Evolutionary conservation across 2,329 filamentous ascomycete species (phyloP).

Genomic region (Aureobasidium lini): DNA sequence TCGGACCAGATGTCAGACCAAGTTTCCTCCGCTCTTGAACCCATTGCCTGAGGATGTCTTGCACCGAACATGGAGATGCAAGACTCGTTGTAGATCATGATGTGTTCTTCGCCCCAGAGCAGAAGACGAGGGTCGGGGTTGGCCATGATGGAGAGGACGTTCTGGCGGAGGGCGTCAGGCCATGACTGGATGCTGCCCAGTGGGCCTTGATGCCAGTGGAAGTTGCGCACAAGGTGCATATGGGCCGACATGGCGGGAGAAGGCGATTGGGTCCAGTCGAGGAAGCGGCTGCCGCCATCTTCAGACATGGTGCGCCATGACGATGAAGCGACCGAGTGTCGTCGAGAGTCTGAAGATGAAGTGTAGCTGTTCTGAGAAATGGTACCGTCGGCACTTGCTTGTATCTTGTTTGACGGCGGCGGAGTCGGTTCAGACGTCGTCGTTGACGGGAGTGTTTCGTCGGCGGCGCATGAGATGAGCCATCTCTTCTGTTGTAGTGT

Average conservation of each 20-base stretch:
- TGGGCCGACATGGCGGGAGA: constrained; percentile 1
- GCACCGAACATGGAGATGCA: constrained; percentile 27
- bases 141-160: constrained; percentile 22
- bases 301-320: constrained; percentile 13
- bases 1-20: constrained; percentile 15
- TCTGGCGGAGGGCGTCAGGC: constrained; percentile 20
- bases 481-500: not conserved
- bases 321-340: not conserved
- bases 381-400: not conserved
- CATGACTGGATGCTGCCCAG: constrained; percentile 25
- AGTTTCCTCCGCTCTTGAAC: constrained; percentile 16
- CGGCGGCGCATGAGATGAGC: not conserved
- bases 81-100: constrained; percentile 31
- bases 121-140: constrained; percentile 26
- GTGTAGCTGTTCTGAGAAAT: not conserved
- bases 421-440: not conserved
- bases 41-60: constrained; percentile 21
- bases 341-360: not conserved
- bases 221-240: constrained; percentile 19
- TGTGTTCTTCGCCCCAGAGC: constrained; percentile 25
- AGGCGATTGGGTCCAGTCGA: constrained; percentile 3
- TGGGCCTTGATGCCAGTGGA: constrained; percentile 23
- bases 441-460: not conserved
- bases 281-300: not conserved
- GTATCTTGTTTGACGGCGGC: not conserved